Base-by-base conservation (phyloP, 106 monocot species). In the Phalaenopsis equestris region DNA sequence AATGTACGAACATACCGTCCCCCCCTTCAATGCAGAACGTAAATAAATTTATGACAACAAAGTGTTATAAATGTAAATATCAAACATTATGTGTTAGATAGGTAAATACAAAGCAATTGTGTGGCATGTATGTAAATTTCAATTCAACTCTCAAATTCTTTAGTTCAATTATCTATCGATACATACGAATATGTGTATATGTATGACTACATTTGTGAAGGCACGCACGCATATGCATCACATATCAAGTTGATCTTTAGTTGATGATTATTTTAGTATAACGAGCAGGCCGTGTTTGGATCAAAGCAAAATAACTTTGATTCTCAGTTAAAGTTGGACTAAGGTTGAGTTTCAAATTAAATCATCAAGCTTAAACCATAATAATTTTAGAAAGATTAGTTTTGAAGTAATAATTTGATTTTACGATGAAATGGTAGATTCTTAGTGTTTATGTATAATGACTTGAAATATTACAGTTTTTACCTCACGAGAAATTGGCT, bases 401-500 rank as follows among this genome's bases (percentile, higher is more conserved):
- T 52, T 12, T 12, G 14, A 52, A 52, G 52, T 52, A 52, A 10
- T 52, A 52, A 52, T 52, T 14, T 52, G 10, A n/a, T 21, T 61
- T 61, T n/a, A 61, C 5, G 61, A 61, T 1, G 61, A 21, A 5
- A 21, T 61, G 12, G 61, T 21, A 21, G 61, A 61, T 61, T 61
- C 4, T 21, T 61, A 21, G 0, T n/a, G 46, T 12, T 70, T 70
- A 70, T 9, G 39, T 70, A 14, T 12, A 39, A 37, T 6, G 70
- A n/a, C 0, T 39, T 39, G 30, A 77, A 68, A 77, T 49, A 76
- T 77, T 2, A 79, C 36, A 56, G 24, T 5, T 72, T 43, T 18
- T 81, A 98, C 97, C 92, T 92, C 90, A 3, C 89, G 90, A 41
- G 82, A 86, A n/a, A 92, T 88, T 8, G 94, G 81, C 19, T 94